A percentile compares a stretch with the other conserved stretches of the same genome.
Conservation (phyloP, 192 early-diverging fungal genomes). For the Backusella sp. region DNA sequence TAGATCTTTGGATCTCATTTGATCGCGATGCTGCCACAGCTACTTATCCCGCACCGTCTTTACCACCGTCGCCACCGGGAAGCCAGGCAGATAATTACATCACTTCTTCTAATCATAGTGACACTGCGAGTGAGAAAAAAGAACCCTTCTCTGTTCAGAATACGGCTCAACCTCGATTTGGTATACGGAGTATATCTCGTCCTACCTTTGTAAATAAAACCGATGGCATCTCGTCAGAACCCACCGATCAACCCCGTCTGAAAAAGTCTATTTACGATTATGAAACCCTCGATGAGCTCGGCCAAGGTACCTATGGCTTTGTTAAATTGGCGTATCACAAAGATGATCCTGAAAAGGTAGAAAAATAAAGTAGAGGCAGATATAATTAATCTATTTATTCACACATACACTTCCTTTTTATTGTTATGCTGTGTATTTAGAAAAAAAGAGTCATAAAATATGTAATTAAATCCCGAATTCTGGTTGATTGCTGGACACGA, state of each 20-base stretch:
- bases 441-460: slow-evolving; percentile 62
- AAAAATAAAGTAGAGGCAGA: slow-evolving; percentile 37
- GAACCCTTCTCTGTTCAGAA: slow-evolving; percentile 48
- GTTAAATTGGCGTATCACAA: slow-evolving; percentile 55
- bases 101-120: neutral
- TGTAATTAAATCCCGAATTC: slow-evolving; percentile 62
- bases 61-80: neutral
- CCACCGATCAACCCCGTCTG: neutral
- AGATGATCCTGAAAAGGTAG: slow-evolving; percentile 45
- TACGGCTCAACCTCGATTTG: neutral
- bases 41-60: neutral
- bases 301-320: slow-evolving; percentile 66
- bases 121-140: slow-evolving; percentile 52
- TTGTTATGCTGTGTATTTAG: neutral
- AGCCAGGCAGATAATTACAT: neutral
- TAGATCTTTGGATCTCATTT: slow-evolving; percentile 59
- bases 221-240: neutral
- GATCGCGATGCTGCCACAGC: slow-evolving; percentile 40
- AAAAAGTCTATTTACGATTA: slow-evolving; percentile 48
- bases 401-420: neutral
- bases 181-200: slow-evolving; percentile 2
- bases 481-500: slow-evolving; percentile 61
- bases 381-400: slow-evolving; percentile 20
- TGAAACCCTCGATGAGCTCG: slow-evolving; percentile 53
- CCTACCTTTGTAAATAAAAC: slow-evolving; percentile 3